Evolutionary conservation across 495 filamentous ascomycete species (phyloP).

Genomic region (Aspergillus cavernicola): DNA sequence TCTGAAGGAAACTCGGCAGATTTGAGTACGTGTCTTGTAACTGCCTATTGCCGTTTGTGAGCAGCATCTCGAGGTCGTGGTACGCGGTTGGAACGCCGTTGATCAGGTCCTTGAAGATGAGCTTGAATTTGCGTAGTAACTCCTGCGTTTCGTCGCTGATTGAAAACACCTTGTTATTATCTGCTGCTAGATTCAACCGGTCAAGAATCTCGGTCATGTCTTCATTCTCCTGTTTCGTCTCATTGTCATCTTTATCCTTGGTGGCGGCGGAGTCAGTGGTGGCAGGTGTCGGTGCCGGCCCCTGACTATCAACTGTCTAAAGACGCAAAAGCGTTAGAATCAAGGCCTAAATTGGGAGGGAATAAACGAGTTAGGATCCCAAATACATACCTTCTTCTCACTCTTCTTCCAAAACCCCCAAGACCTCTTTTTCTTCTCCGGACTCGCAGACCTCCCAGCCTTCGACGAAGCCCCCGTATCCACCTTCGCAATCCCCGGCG

Average conservation of each 20-base stretch:
- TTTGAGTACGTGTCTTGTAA: conserved; percentile 71
- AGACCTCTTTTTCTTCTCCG: conserved; percentile 38
- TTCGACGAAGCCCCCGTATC: conserved; percentile 11
- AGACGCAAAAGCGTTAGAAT: conserved; percentile 1
- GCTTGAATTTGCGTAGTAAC: conserved; percentile 75
- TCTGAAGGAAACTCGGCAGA: conserved; percentile 80
- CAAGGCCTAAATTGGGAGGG: neutral
- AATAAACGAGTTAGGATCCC: neutral
- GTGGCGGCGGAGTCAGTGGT: conserved; percentile 6
- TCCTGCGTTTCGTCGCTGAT: conserved; percentile 76
- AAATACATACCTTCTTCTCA: conserved; percentile 35
- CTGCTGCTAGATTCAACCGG: conserved; percentile 71
- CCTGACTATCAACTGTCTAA: neutral
- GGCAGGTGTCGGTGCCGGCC: neutral
- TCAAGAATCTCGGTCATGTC: conserved; percentile 77
- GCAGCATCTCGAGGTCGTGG: conserved; percentile 75
- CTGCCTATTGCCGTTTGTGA: conserved; percentile 74
- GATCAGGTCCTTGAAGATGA: conserved; percentile 85
- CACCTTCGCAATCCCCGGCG: conserved; percentile 3
- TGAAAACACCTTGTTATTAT: conserved; percentile 78
- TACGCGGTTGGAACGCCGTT: conserved; percentile 92
- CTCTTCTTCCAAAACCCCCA: conserved; percentile 47
- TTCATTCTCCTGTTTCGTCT: conserved; percentile 58
- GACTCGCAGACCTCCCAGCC: conserved; percentile 13
- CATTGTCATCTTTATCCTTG: conserved; percentile 23